Conservation (phyloP, 106 monocot species). For the Acanthochlamys bracteata region DNA sequence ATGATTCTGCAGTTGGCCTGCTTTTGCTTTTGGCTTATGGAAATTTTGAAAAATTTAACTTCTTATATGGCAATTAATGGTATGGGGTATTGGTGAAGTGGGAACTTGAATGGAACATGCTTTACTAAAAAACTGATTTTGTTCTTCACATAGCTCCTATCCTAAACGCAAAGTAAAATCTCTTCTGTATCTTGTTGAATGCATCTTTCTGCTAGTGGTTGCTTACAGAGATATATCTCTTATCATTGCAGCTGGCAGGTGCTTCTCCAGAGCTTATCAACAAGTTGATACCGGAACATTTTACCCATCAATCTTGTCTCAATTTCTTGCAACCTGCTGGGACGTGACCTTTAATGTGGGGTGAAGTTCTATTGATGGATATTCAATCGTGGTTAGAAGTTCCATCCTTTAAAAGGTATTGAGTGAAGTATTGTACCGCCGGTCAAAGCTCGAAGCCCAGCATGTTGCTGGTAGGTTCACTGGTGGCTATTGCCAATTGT, state of each 20-base stretch:
- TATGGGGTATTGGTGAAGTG: too few species aligned
- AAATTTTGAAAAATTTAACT: background rate
- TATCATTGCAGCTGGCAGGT: conserved; percentile 38
- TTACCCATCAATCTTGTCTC: conserved; percentile 31
- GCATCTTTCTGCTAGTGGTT: too few species aligned
- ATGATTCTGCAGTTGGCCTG: background rate
- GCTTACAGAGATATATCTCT: background rate
- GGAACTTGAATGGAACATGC: too few species aligned
- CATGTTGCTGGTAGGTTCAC: background rate
- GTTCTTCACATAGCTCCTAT: too few species aligned
- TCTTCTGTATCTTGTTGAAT: too few species aligned
- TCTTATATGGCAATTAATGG: too few species aligned
- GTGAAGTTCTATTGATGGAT: background rate
- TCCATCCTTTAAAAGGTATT: background rate
- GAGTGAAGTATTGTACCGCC: background rate
- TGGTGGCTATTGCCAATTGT: background rate
- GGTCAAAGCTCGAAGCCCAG: background rate
- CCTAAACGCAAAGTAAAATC: too few species aligned
- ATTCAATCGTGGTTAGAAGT: background rate
- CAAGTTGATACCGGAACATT: conserved; percentile 63
- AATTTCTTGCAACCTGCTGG: conserved; percentile 32
- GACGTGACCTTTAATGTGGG: conserved; percentile 14
- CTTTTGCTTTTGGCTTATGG: background rate
- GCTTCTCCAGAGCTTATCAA: conserved; percentile 49
- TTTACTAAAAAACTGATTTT: too few species aligned